Evolutionary conservation across 1,284 basidiomycete species (phyloP).

Genomic region (Tilletia indica): DNA sequence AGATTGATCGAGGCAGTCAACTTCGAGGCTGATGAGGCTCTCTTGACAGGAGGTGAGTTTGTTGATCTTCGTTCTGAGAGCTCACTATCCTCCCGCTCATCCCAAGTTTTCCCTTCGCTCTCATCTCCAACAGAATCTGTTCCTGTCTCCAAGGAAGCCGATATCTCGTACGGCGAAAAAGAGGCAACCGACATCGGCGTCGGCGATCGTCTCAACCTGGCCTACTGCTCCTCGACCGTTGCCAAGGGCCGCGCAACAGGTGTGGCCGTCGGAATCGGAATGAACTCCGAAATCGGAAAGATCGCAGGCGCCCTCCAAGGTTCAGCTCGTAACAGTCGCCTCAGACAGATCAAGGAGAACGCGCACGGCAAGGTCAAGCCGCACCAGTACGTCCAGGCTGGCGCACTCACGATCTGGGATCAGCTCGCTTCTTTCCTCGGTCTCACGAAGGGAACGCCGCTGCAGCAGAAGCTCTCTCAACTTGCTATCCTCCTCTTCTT

Average conservation of each 20-base stretch:
- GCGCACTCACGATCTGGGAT: conserved; percentile 55
- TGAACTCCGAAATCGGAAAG: conserved; percentile 59
- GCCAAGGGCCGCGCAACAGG: conserved; percentile 68
- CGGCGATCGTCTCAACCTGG: conserved; percentile 65
- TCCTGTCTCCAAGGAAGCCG: conserved; percentile 64
- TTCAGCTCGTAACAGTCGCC: conserved; percentile 43
- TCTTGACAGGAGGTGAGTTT: conserved; percentile 63
- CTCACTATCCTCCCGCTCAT: neutral
- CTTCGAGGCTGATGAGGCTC: conserved; percentile 64
- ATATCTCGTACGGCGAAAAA: conserved; percentile 31
- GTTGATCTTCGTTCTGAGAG: neutral
- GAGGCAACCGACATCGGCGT: conserved; percentile 53
- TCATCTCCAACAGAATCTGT: conserved; percentile 59
- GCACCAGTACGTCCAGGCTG: conserved; percentile 56
- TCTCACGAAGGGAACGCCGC: conserved; percentile 55
- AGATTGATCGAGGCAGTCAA: conserved; percentile 53
- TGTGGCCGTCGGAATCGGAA: conserved; percentile 66
- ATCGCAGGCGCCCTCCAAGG: conserved; percentile 53
- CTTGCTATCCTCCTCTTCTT: conserved; percentile 54
- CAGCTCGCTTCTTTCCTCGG: conserved; percentile 55
- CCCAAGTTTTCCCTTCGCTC: neutral
- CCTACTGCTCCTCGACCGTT: conserved; percentile 66
- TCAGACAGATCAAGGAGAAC: conserved; percentile 61
- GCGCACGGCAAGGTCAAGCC: conserved; percentile 55
- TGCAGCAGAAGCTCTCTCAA: conserved; percentile 55